phyloP scores from a whole-genome alignment of 176 grass and related monocot genomes.

The Melocanna baccifera region DNA sequence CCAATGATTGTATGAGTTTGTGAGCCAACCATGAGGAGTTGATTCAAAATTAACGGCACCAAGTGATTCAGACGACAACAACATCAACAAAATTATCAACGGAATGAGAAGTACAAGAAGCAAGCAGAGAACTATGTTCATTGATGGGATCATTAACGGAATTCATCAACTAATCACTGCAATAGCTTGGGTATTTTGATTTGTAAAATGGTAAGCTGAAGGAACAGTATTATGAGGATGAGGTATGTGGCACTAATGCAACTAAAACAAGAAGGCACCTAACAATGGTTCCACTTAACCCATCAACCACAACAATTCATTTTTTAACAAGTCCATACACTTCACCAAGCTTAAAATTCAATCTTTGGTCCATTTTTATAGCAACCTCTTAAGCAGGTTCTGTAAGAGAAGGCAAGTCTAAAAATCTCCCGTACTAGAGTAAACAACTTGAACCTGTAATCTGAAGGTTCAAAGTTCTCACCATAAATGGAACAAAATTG shows the following conservation, averaged over 20 bases:
- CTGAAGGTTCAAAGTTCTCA: neutral
- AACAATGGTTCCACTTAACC: conserved; percentile 1
- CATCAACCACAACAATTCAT: conserved; percentile 8
- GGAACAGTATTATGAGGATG: neutral
- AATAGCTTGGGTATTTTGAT: neutral
- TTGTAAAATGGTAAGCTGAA: neutral
- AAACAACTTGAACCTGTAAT: neutral
- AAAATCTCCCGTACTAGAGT: neutral
- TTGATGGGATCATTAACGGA: neutral
- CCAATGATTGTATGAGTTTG: conserved; percentile 85
- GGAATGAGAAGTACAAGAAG: conserved; percentile 8
- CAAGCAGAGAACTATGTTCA: neutral
- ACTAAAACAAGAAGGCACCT: neutral
- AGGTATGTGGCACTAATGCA: neutral
- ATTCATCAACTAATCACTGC: neutral
- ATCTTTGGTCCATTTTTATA: neutral
- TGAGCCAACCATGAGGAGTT: conserved; percentile 89
- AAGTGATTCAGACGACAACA: conserved; percentile 25
- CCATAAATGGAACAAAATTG: neutral
- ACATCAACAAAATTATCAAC: conserved; percentile 8
- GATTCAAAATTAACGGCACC: conserved; percentile 77
- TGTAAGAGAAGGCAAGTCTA: neutral
- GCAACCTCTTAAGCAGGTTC: neutral
- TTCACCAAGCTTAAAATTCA: neutral
- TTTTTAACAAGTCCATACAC: neutral